Evolutionary conservation across 2,329 filamentous ascomycete genomes (phyloP), one percentile per base, ranked within the genome.

Genomic region (Ceratocystis alfenasii): DNA sequence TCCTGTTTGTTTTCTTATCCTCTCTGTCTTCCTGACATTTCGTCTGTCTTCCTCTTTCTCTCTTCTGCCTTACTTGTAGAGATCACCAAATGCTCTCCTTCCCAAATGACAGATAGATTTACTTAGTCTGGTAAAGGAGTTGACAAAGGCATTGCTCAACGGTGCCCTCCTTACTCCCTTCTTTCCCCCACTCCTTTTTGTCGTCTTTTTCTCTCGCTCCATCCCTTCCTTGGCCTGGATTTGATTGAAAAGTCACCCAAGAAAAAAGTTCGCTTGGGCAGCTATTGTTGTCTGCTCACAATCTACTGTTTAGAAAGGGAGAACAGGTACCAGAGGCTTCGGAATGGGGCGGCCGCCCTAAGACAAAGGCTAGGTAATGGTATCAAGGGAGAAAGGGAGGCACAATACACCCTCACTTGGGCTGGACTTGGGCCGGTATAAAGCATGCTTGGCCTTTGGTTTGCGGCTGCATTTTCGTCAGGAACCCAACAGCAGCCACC

Each of bases 221-320:
- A 36, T 36, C 28, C 17, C 55, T 36, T 36, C 28, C 30, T 59
- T 36, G n/a, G 25, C 28, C 17, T 59, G 17, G 55, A 30, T 28
- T 28, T 36, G 17, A 30, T 30, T 53, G 22, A 53, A 28, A 25
- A 28, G 48, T 10, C 0, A 5, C 8, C 7, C 8, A 15, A 59
- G 30, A 20, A 59, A 30, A 41, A 41, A 15, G 36, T 15, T 22
- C 15, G 55, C 55, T 59, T 59, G 55, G 55, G 55, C 55, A 59
- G 55, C 28, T 30, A 59, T 59, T 59, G 10, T 20, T 57, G 17
- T 59, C 55, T 59, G 28, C 20, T 59, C 28, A 30, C 55, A 59
- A 36, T 59, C 55, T 28, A n/a, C 55, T 8, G 15, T n/a, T 8
- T 36, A 36, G 33, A 28, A 59, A 36, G 55, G 55, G 55, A 59